Base-by-base conservation (phyloP, 352 stramenopile species). In the Phytophthora chlamydospora region DNA sequence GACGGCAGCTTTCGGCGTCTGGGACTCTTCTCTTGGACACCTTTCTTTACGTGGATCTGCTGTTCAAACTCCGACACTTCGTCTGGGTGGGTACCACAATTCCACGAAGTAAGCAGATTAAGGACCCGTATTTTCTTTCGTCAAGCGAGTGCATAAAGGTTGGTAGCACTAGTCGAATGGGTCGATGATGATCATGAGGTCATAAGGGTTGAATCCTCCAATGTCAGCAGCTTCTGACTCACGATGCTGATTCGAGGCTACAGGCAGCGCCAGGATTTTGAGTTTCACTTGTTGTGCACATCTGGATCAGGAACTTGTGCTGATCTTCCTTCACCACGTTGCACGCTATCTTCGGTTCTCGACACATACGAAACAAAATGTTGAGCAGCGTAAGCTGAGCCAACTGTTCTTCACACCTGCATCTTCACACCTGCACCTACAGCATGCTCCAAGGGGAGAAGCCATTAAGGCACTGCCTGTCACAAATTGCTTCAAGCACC, bases 161-260 rank as follows among this genome's bases (percentile, higher is more conserved):
- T 75, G 58, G 32, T 71, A 80, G 39, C 70, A 76, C 82, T 80
- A 91, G 54, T 91, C 73, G 19, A 90, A 89, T 4, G 80, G 69
- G 33, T 90, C 82, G 4, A 91, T 51, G 0, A 59, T 40, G 9
- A 88, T 43, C 36, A 85, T 48, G 5, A 82, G 31, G 34, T 91
- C 82, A 1, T 58, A 21, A 7, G 66, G 55, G 14, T 89, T 70
- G 39, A 71, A 55, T 43, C 24, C 16, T 40, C 49, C 17, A 11
- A 46, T 31, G 3, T 34, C 12, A 14, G 42, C 19, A 43, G 0
- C 24, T 39, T 27, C 16, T 21, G 31, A 29, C 10, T 13, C 16
- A 13, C 36, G 21, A 21, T 41, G 33, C 2, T 3, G 3, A 16
- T 41, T 19, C 16, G 13, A 21, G 17, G 27, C 7, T 13, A n/a